A percentile compares a stretch with the other conserved stretches of the same genome.
Conservation (phyloP, 139 green algal genomes). For the Nannochloris sp. region DNA sequence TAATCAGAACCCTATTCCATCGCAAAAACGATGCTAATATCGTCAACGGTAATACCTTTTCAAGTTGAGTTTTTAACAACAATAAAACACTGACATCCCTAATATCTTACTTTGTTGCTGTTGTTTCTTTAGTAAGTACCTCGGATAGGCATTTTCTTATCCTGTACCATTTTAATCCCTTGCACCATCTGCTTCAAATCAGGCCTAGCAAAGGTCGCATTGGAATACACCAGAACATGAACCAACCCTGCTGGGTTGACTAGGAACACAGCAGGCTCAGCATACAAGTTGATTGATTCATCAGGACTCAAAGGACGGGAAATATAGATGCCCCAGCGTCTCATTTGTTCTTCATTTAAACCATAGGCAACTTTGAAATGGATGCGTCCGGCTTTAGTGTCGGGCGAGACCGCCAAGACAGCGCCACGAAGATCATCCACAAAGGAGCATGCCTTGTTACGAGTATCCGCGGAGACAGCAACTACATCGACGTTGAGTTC, state of each 20-base stretch:
- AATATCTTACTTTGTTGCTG: not conserved
- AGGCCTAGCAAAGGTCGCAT: conserved; percentile 41
- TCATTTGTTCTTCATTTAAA: conserved; percentile 35
- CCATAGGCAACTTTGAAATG: conserved; percentile 40
- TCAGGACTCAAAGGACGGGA: conserved; percentile 31
- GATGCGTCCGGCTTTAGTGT: conserved; percentile 31
- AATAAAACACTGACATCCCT: too few species aligned
- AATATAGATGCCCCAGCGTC: conserved; percentile 44
- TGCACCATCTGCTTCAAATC: conserved; percentile 41
- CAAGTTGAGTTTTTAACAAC: too few species aligned
- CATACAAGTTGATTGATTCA: conserved; percentile 19
- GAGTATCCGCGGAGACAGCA: conserved; percentile 40
- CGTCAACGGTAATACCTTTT: too few species aligned
- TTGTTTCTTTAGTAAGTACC: conserved; percentile 19
- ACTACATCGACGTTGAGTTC: conserved; percentile 45
- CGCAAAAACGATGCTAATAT: too few species aligned
- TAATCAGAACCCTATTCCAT: too few species aligned
- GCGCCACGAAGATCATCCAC: conserved; percentile 32
- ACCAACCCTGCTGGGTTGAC: conserved; percentile 46
- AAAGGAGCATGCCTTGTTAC: conserved; percentile 31
- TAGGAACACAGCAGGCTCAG: conserved; percentile 49
- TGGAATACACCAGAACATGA: conserved; percentile 44
- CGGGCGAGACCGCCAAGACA: conserved; percentile 31
- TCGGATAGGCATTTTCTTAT: conserved; percentile 29
- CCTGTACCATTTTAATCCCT: conserved; percentile 37